Base-by-base conservation (phyloP, 805 yeast species). In the Tetrapisispora pingtungensis region DNA sequence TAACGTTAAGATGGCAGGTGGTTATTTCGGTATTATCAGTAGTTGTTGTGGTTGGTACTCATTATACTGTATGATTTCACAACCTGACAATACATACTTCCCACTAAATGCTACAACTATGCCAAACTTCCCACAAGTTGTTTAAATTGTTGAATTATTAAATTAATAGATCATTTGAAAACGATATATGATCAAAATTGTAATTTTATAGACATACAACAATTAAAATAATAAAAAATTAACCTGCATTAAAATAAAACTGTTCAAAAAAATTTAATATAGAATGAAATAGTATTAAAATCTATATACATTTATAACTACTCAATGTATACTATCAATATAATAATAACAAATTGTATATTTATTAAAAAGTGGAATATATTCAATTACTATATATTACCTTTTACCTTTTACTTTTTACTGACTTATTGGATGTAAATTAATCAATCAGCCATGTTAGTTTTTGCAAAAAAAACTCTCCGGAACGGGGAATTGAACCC, bases 21-120 rank as follows among this genome's bases (percentile, higher is more conserved):
- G 86, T 46, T 73, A 72, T 30, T 58, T 77, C 38, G 84, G 85
- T 27, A 62, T 80, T 28, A 50, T 79, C 27, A 70, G 81, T 17
- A 71, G 81, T 2, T 62, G 74, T 43, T 52, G 72, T 43, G 85
- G 81, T 14, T 80, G 78, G 74, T 78, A 75, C 58, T 78, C 78
- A 49, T 77, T 83, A 3, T 76, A 71, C 55, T 81, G 81, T 22
- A 81, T 80, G 59, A 67, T 75, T 17, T 81, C 83, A 5, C 77
- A 73, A 45, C 59, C 60, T 13, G 72, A 75, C 44, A 84, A 81
- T 65, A 70, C 81, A 33, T 83, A 80, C 59, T 50, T 81, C 50
- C 64, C 66, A 15, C 62, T 77, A 41, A 66, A 68, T 45, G 76
- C 84, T 17, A 54, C 73, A 26, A 75, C 68, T 42, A 75, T 79